Evolutionary conservation across 768 basidiomycete genomes (phyloP), one percentile per base, ranked within the genome.

Genomic region (Nidularia pulvinata): DNA sequence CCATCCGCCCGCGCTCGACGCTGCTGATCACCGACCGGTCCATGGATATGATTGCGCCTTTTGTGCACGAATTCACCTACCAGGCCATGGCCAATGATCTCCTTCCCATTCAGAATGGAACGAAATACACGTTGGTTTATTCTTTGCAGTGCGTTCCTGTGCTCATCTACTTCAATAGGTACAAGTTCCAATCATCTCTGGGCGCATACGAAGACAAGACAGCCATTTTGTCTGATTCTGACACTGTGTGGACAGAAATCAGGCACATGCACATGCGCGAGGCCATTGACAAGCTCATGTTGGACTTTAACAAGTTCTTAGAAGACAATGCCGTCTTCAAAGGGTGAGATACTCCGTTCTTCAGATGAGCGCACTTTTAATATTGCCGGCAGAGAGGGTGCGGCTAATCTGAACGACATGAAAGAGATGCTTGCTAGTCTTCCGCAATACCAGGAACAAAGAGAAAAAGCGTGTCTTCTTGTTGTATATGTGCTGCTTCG

Each of bases 201-300:
- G 97, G 96, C 13, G 78, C 83, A 13, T 89, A 80, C 54, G 97
- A 99, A 64, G 93, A 95, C 65, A 94, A 95, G 71, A 84, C 82
- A 1, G 94, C 93, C 3, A 82, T 78, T 1, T 74, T 99, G n/a
- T 84, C 89, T 10, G 97, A 99, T 60, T 69, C 81, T 4, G 97
- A 99, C 67, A 80, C 82, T 43, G 88, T 97, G 1, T 99, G 95
- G 95, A 89, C 89, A 34, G 85, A 88, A 44, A 84, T 98, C 53
- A 87, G 96, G 55, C 97, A 98, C 67, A 86, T 97, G 85, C 97
- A 99, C 69, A 99, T 99, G 95, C 86, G 92, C 47, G 97, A 99
- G 71, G 92, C 95, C 1, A 95, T 98, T 61, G 93, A 98, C 75
- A 97, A 93, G 69, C 79, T 99, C 47, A 96, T 97, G 90, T 82